These are phyloP conservation scores for Moesziomyces antarcticus DNA, from an alignment of 1,284 basidiomycete genomes.

Conservation along the genomic window DNA sequence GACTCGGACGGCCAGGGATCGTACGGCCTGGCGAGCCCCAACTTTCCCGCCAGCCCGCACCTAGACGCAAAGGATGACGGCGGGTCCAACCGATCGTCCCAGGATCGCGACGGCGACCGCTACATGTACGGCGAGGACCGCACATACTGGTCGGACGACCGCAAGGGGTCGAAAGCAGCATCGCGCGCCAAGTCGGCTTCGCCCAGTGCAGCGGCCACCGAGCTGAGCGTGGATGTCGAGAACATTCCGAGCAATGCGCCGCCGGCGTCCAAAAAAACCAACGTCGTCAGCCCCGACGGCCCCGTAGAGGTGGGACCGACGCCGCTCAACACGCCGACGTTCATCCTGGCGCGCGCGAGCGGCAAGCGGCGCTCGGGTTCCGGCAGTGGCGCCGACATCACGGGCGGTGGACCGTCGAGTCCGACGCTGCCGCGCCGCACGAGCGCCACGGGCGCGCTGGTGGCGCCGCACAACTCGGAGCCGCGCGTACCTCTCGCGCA, in stretches of 20 bases:
- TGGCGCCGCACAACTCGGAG: constrained; percentile 57
- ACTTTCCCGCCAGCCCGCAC: constrained; percentile 48
- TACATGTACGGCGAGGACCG: constrained; percentile 51
- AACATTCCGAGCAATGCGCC: constrained; percentile 58
- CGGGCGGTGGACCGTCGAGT: constrained; percentile 39
- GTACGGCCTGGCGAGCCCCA: constrained; percentile 42
- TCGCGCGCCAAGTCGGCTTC: constrained; percentile 30
- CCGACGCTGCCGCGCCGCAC: constrained; percentile 55
- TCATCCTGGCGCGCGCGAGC: constrained; percentile 48
- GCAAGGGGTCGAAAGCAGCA: constrained; percentile 22
- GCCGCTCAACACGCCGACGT: constrained; percentile 64
- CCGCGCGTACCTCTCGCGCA: constrained; percentile 63
- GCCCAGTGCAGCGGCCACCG: constrained; percentile 25
- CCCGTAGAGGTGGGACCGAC: constrained; percentile 57
- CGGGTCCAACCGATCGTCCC: constrained; percentile 30
- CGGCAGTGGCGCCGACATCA: constrained; percentile 28
- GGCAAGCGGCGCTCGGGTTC: constrained; percentile 47
- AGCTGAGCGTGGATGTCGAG: constrained; percentile 57
- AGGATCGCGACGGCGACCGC: constrained; percentile 46
- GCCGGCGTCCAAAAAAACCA: constrained; percentile 15
- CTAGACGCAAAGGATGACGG: constrained; percentile 36
- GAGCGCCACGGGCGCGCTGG: constrained; percentile 59
- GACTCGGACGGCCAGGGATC: constrained; percentile 48
- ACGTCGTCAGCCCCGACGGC: constrained; percentile 27
- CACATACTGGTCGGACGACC: constrained; percentile 51